Percentiles rank a stretch among this genome's conserved stretches.
Conservation (phyloP, 768 basidiomycete genomes). For the Strobilomyces echinocephalus region DNA sequence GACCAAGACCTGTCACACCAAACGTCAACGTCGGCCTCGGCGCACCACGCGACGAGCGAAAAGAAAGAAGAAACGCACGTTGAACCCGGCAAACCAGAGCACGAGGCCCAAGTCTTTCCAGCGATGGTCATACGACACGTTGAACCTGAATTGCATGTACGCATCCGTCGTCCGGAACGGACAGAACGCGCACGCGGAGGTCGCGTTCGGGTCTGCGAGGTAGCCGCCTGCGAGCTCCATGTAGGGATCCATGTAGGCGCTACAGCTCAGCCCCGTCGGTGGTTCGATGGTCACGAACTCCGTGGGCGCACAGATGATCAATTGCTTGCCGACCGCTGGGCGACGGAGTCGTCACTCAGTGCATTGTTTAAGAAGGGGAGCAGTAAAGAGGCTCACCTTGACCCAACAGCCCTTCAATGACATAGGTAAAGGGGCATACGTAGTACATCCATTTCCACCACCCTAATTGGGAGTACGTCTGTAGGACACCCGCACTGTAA, state of each 20-base stretch:
- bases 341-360: neutral
- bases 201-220: slow-evolving; percentile 49
- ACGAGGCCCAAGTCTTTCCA: too few relatives aligned
- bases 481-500: slow-evolving; percentile 43
- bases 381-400: slow-evolving; percentile 15
- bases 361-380: too few relatives aligned
- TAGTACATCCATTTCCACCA: slow-evolving; percentile 37
- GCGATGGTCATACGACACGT: neutral
- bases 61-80: neutral
- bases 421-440: slow-evolving; percentile 33
- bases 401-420: slow-evolving; percentile 41
- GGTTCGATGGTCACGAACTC: slow-evolving; percentile 55
- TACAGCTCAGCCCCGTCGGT: slow-evolving; percentile 50
- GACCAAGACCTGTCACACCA: neutral
- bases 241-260: slow-evolving; percentile 46
- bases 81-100: too few relatives aligned
- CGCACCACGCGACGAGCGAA: too few relatives aligned
- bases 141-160: neutral
- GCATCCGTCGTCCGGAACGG: slow-evolving; percentile 1
- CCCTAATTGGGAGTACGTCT: slow-evolving; percentile 36
- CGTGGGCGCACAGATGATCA: slow-evolving; percentile 43
- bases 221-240: slow-evolving; percentile 51
- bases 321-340: slow-evolving; percentile 38
- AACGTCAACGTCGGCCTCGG: too few relatives aligned
- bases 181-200: slow-evolving; percentile 52